Evolutionary conservation across 2,329 filamentous ascomycete species (phyloP), one percentile per base, ranked within the genome.

Genomic region (Ustulina deusta): DNA sequence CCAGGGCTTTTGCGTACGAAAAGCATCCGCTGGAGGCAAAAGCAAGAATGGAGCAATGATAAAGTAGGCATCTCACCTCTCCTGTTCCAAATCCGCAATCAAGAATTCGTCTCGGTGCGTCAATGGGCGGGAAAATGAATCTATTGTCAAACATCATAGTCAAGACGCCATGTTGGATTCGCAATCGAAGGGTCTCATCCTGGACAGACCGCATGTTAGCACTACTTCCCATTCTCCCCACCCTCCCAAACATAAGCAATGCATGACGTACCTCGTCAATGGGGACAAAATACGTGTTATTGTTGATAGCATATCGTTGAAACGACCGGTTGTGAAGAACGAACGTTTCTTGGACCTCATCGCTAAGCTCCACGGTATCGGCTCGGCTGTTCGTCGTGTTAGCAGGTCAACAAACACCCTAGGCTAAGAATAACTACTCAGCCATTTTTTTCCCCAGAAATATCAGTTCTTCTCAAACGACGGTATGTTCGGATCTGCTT

Each of bases 1-100:
- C 34, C 44, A 60, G 40, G 25, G 40, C 42, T 38, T 51, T 25
- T 52, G 56, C 22, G n/a, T 42, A 36, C 40, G 29, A 54, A 36
- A 40, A 27, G 20, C 46, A 40, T 40, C 13, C 25, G 25, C 59
- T 51, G 5, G 38, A 20, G 44, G 38, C 42, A 40, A 57, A 38
- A 22, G 36, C 25, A 29, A 58, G 36, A 60, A 15, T 48, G n/a
- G n/a, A 57, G 20, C 25, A 55, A 63, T 42, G 36, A 65, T 36
- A 54, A 57, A 34, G 22, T 40, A 27, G 27, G 29, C 29, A 52
- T 29, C 70, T 71, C 32, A 73, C 72, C 64, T 87, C 83, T 46
- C 85, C 91, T n/a, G 88, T 84, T 46, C 91, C 91, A 78, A 88
- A 91, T 0, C 91, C 91, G 73, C 90, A 93, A 65, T 94, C 91